Evolutionary conservation across 441 rosid genomes (phyloP).

Genomic region (Erysimum cheiri): DNA sequence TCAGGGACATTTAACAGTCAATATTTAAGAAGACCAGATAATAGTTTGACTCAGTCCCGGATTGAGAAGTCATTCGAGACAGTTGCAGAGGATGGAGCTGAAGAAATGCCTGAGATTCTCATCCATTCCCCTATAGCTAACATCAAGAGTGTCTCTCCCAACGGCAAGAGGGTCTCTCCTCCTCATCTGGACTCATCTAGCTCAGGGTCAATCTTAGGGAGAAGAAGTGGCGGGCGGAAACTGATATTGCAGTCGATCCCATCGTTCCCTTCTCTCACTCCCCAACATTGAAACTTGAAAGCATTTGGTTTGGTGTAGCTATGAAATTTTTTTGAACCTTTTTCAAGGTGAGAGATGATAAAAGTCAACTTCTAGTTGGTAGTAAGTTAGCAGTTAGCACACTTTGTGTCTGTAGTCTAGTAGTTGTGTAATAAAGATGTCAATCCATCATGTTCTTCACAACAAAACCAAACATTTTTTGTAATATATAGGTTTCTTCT

Average conservation of each 20-base stretch:
- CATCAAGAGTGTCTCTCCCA: conserved; percentile 76
- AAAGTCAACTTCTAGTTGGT: conserved; percentile 80
- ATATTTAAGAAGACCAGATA: conserved; percentile 53
- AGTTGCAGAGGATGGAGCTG: conserved; percentile 55
- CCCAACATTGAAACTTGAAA: conserved; percentile 41
- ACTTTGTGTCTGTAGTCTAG: conserved; percentile 17
- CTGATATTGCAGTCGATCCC: conserved; percentile 95
- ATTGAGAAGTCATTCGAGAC: conserved; percentile 57
- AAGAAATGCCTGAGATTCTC: conserved; percentile 69
- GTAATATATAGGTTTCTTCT: conserved; percentile 19
- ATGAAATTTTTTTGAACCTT: conserved; percentile 39
- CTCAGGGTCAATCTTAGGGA: conserved; percentile 60
- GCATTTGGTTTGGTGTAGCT: conserved; percentile 26
- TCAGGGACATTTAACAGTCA: conserved; percentile 37
- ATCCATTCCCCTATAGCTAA: conserved; percentile 29
- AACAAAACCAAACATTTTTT: conserved; percentile 30
- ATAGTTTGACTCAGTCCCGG: conserved; percentile 51
- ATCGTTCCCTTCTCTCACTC: conserved; percentile 77
- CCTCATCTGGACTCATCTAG: conserved; percentile 62
- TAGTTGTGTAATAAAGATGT: conserved; percentile 43
- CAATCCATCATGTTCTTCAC: conserved; percentile 38
- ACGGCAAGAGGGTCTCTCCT: conserved; percentile 93
- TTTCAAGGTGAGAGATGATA: conserved; percentile 46
- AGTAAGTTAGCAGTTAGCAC: conserved; percentile 39
- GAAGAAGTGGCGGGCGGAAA: conserved; percentile 72